phyloP scores from a whole-genome alignment of 2,329 filamentous ascomycete species.

The Apiospora malaysiana region DNA sequence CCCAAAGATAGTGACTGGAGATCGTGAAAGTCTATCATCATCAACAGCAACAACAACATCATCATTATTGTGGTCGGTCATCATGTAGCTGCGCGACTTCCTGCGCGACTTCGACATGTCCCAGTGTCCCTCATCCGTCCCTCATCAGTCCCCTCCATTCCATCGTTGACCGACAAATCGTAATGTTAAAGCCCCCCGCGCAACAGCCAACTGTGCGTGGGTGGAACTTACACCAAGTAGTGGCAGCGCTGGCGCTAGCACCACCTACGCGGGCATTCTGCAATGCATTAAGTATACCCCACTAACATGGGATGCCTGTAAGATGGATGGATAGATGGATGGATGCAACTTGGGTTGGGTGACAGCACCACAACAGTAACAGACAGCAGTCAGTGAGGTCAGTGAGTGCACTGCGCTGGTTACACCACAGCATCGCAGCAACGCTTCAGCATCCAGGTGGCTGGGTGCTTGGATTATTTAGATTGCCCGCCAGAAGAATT shows the following conservation, averaged over 20 bases:
- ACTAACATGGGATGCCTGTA: background rate
- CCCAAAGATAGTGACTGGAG: too few relatives aligned
- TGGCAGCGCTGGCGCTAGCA: background rate
- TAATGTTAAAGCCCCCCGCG: conserved; percentile 9
- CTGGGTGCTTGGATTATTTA: background rate
- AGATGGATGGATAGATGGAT: too few relatives aligned
- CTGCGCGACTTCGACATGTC: too few relatives aligned
- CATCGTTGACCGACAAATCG: conserved; percentile 9
- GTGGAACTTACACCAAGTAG: background rate
- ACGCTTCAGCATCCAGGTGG: background rate
- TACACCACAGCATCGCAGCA: conserved; percentile 9
- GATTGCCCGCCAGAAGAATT: background rate
- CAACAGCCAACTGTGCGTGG: conserved; percentile 10
- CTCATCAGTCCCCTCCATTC: too few relatives aligned
- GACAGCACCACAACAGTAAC: background rate
- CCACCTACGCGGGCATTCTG: background rate
- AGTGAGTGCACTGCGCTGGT: background rate
- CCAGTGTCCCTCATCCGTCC: too few relatives aligned
- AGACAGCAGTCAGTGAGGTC: background rate
- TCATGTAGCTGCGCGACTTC: too few relatives aligned
- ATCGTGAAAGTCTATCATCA: too few relatives aligned
- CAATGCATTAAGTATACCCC: background rate
- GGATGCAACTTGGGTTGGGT: background rate
- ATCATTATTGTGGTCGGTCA: too few relatives aligned
- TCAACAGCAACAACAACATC: too few relatives aligned